Evolutionary conservation across 192 early-diverging fungal species (phyloP).

Genomic region (Chytriomyces sp.): DNA sequence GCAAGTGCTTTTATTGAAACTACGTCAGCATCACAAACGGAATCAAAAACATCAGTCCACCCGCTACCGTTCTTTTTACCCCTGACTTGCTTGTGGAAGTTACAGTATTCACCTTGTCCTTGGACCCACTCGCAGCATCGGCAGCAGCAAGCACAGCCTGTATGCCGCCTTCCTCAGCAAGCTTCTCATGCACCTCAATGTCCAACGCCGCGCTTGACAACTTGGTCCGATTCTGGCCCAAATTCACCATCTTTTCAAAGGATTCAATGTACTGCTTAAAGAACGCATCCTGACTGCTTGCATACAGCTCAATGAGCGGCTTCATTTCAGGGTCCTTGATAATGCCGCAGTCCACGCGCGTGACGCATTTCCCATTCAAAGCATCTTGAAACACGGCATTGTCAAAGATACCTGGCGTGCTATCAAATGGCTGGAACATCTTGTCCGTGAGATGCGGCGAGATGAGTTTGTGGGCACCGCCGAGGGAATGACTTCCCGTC

Average conservation of each 20-base stretch:
- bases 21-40: too few species aligned
- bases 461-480: slow-evolving; percentile 31
- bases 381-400: slow-evolving; percentile 41
- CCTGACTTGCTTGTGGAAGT: too few species aligned
- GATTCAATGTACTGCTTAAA: slow-evolving; percentile 28
- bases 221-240: background rate
- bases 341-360: slow-evolving; percentile 35
- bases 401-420: slow-evolving; percentile 45
- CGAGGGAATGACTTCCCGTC: slow-evolving; percentile 39
- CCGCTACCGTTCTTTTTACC: too few species aligned
- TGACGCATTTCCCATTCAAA: slow-evolving; percentile 33
- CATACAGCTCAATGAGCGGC: slow-evolving; percentile 24
- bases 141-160: too few species aligned
- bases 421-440: slow-evolving; percentile 40
- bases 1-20: too few species aligned
- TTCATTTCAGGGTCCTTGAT: slow-evolving; percentile 31
- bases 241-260: slow-evolving; percentile 23
- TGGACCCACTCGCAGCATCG: too few species aligned
- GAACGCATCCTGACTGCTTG: slow-evolving; percentile 30
- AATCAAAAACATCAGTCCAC: too few species aligned
- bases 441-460: slow-evolving; percentile 26
- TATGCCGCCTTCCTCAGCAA: slow-evolving; percentile 14
- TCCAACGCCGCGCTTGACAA: background rate
- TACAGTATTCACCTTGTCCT: too few species aligned
- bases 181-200: slow-evolving; percentile 18